Conservation (phyloP, 192 early-diverging fungal genomes). For the Dissophora ornata region DNA sequence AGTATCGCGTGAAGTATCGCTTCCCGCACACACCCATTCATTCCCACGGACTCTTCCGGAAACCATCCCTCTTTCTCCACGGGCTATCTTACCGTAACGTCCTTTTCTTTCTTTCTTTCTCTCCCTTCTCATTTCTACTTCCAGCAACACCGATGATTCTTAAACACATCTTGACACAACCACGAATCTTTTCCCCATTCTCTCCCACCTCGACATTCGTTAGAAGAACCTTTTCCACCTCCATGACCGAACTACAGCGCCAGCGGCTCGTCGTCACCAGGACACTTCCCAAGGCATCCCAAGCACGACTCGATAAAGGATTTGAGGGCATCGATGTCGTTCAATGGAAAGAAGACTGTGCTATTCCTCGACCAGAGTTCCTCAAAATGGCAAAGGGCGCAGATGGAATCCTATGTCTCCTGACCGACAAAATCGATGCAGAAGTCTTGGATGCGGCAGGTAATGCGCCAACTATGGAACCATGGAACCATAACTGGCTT, state of each 20-base stretch:
- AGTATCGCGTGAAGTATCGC: no score
- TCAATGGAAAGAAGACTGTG: conserved; percentile 64
- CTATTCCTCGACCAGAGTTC: conserved; percentile 64
- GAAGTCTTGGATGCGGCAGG: conserved; percentile 77
- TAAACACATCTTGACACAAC: conserved; percentile 3
- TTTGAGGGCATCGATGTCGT: conserved; percentile 59
- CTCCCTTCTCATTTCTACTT: conserved; percentile 2
- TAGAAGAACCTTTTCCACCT: conserved; percentile 22
- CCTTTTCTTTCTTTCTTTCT: not conserved
- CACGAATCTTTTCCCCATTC: conserved; percentile 10
- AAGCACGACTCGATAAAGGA: conserved; percentile 59
- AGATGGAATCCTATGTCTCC: conserved; percentile 71
- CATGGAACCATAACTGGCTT: no score
- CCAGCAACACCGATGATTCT: no score
- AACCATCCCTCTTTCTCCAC: not conserved
- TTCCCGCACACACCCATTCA: no score
- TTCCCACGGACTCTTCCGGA: conserved; percentile 2
- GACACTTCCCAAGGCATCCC: conserved; percentile 59
- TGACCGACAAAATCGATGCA: conserved; percentile 80
- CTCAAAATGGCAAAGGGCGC: conserved; percentile 63
- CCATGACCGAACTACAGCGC: conserved; percentile 21
- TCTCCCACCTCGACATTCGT: conserved; percentile 5
- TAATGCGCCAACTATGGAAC: no score
- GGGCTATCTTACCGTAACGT: not conserved
- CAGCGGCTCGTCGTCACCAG: conserved; percentile 60